Conservation (phyloP, 257 asterid species). For the Henckelia pumila region DNA sequence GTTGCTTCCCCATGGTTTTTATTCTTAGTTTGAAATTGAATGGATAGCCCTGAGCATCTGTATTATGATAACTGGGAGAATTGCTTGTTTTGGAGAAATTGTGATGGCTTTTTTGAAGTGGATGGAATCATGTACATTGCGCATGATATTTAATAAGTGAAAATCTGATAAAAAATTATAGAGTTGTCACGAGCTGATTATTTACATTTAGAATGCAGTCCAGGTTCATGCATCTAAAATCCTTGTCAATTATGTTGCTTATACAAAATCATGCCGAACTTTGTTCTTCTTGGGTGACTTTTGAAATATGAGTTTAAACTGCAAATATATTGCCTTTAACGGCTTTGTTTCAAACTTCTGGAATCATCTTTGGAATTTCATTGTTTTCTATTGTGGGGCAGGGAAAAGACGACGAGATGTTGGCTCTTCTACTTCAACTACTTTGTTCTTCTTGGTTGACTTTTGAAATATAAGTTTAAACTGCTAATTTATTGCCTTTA, state of each 20-base stretch:
- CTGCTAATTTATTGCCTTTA: conserved; percentile 13
- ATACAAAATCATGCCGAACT: not conserved
- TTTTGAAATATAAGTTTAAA: conserved; percentile 3
- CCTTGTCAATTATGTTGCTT: not conserved
- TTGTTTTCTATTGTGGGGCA: conserved; percentile 34
- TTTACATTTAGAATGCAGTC: not conserved
- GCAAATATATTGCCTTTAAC: conserved; percentile 9
- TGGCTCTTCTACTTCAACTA: conserved; percentile 32
- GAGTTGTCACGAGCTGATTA: not conserved
- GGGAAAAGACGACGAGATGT: conserved; percentile 48
- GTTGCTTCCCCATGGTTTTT: not conserved
- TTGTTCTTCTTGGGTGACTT: conserved; percentile 3
- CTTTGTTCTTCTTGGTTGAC: no score
- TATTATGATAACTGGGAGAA: not conserved
- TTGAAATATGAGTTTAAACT: conserved; percentile 7
- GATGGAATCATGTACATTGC: not conserved
- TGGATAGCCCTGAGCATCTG: no score
- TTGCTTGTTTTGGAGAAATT: not conserved
- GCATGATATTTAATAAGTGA: not conserved
- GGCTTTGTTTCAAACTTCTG: conserved; percentile 14
- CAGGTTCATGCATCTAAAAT: not conserved
- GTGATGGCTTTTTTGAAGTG: not conserved
- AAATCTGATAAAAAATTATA: no score
- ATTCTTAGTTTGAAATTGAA: not conserved
- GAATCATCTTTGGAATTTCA: conserved; percentile 17